phyloP scores from a whole-genome alignment of 139 green algal species.

The Pedinophyceae sp. region DNA sequence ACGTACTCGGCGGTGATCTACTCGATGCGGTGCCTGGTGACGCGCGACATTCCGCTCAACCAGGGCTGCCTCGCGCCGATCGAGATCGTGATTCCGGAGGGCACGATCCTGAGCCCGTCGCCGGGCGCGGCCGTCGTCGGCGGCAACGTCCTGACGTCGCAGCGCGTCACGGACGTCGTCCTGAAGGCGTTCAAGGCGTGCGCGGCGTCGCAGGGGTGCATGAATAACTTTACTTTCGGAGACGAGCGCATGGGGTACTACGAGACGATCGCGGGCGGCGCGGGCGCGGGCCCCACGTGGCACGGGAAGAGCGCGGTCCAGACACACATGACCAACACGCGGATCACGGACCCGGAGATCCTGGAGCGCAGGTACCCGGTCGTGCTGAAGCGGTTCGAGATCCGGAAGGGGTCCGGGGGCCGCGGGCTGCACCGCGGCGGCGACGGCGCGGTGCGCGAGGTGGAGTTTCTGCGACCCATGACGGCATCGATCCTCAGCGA shows the following conservation, averaged over 20 bases:
- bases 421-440: constrained; percentile 55
- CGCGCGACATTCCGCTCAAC: constrained; percentile 80
- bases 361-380: constrained; percentile 66
- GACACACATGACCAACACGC: constrained; percentile 98
- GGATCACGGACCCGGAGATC: constrained; percentile 91
- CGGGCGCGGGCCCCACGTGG: constrained; percentile 76
- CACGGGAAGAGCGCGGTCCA: constrained; percentile 79
- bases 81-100: constrained; percentile 30
- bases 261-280: constrained; percentile 88
- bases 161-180: constrained; percentile 91
- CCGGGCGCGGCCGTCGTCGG: constrained; percentile 70
- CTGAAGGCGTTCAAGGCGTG: constrained; percentile 77
- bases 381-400: constrained; percentile 60
- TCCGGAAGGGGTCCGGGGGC: constrained; percentile 66
- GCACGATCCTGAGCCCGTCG: constrained; percentile 30
- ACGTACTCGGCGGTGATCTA: constrained; percentile 89
- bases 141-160: constrained; percentile 94
- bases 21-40: constrained; percentile 74
- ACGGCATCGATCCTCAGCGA: constrained; percentile 74
- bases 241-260: constrained; percentile 85
- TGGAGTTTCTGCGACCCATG: constrained; percentile 72
- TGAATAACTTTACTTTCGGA: constrained; percentile 99
- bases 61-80: constrained; percentile 26
- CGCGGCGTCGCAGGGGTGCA: constrained; percentile 80
- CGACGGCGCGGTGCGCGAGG: constrained; percentile 74